Evolutionary conservation across 1,284 basidiomycete genomes (phyloP), one percentile per base, ranked within the genome.

Genomic region (Austropuccinia psidii): DNA sequence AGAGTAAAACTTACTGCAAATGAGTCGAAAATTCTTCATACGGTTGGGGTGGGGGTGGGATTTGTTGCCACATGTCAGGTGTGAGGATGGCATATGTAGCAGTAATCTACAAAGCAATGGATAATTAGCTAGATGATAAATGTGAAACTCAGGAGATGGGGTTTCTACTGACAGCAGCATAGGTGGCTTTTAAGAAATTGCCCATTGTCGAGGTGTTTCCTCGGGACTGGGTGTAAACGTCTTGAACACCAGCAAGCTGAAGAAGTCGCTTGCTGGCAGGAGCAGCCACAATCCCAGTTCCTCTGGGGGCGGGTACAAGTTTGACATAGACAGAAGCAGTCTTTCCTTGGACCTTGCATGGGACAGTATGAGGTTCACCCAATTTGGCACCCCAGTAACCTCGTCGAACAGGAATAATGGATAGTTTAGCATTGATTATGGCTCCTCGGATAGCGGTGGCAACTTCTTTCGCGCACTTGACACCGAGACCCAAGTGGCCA

Each of bases 401-500:
- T 84, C 96, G 87, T 80, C 96, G 90, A 77, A 99, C 94, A 79
- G 96, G 93, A 81, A 95, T 89, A 81, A 95, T 89, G 74, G 91
- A 91, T 78, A 98, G 86, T 83, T 99, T 95, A 79, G 93, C 93
- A 76, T 97, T 89, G 83, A 95, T 90, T 84, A 98, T 98, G 76
- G 95, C 95, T 77, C 95, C 95, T 79, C 96, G 93, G 83, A 98
- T 98, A 79, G 96, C 95, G 75, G 94, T 97, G 50, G 96, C 95
- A 79, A 98, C 96, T 87, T 98, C 95, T 87, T 99, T 98, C 80
- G 95, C 94, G 83, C 95, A 98, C 86, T 99, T 99, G 84, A 98
- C 94, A 84, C 95, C 96, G 81, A 99, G 89, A 82, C 95, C 96
- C 80, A 99, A 93, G 83, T 98, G 96, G 75, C 95, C 96, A 81